Evolutionary conservation across 2,329 filamentous ascomycete genomes (phyloP).

Genomic region (Aspergillus neotritici): DNA sequence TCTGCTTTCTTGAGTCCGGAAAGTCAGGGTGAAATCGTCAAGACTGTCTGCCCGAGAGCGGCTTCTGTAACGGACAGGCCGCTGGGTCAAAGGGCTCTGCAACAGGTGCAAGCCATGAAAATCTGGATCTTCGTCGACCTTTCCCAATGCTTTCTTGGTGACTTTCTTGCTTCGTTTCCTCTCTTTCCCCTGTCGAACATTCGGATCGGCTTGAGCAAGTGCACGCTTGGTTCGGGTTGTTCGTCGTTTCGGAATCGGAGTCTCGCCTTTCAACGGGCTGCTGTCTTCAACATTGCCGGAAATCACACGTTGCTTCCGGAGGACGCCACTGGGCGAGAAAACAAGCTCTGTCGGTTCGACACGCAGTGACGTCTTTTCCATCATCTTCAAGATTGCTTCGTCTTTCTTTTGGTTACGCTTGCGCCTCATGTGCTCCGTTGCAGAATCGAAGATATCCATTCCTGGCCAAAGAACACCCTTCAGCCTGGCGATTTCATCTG

Average conservation of each 20-base stretch:
- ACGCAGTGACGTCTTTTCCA: constrained; percentile 41
- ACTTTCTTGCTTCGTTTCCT: constrained; percentile 21
- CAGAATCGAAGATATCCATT: constrained; percentile 50
- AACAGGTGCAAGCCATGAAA: constrained; percentile 15
- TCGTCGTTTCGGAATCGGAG: constrained; percentile 36
- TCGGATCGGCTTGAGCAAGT: constrained; percentile 30
- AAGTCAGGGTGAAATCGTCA: constrained; percentile 31
- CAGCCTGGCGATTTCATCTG: constrained; percentile 37
- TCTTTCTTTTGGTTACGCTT: constrained; percentile 50
- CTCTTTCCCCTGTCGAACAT: constrained; percentile 25
- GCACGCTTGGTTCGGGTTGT: constrained; percentile 26
- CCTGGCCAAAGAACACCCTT: constrained; percentile 48
- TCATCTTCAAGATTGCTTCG: constrained; percentile 38
- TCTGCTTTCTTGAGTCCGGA: constrained; percentile 26
- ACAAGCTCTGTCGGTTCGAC: constrained; percentile 45
- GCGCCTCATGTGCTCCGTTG: constrained; percentile 44
- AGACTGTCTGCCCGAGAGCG: constrained; percentile 22
- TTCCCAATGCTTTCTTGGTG: constrained; percentile 6
- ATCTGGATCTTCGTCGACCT: constrained; percentile 10
- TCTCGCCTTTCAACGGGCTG: constrained; percentile 43
- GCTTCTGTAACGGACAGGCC: constrained; percentile 14
- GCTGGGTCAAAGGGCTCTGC: constrained; percentile 16
- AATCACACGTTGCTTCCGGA: constrained; percentile 43
- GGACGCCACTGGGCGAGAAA: constrained; percentile 40
- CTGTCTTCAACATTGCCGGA: constrained; percentile 46